These are phyloP conservation scores for Phytophthora pistaciae DNA, from an alignment of 352 stramenopile species.

Conservation along the genomic window DNA sequence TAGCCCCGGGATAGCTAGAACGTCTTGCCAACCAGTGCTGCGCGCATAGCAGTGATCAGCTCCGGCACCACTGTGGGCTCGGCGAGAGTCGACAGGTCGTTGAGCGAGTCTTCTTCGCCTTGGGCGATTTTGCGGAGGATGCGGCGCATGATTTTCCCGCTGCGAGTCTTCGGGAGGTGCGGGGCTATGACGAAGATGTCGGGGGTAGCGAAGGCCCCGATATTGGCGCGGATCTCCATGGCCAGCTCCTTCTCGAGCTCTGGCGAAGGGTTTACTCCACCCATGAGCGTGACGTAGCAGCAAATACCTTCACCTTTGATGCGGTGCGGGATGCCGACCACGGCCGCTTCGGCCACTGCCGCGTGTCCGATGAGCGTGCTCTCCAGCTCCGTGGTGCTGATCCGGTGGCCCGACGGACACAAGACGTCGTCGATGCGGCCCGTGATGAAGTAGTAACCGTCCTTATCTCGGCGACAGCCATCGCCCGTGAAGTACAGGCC, in stretches of 20 bases:
- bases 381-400: conserved; percentile 86
- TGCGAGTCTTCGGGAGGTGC: conserved; percentile 15
- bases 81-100: conserved; percentile 91
- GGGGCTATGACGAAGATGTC: conserved; percentile 14
- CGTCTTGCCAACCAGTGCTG: conserved; percentile 55
- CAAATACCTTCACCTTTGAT: conserved; percentile 97
- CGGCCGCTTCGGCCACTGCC: conserved; percentile 92
- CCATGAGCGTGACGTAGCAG: conserved; percentile 92
- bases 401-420: conserved; percentile 92
- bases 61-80: conserved; percentile 40
- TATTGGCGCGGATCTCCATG: conserved; percentile 15
- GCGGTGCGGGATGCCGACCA: conserved; percentile 41
- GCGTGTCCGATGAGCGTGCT: conserved; percentile 92
- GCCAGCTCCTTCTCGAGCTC: conserved; percentile 62
- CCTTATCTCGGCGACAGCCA: conserved; percentile 70
- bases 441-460: conserved; percentile 98
- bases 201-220: conserved; percentile 13
- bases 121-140: conserved; percentile 19
- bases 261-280: conserved; percentile 66
- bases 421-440: conserved; percentile 97
- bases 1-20: background rate
- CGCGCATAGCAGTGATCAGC: conserved; percentile 91
- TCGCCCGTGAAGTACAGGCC: conserved; percentile 27
- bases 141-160: conserved; percentile 20
- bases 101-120: conserved; percentile 93